Conservation (phyloP, 2,329 filamentous ascomycete species). For the Nothopassalora personata region DNA sequence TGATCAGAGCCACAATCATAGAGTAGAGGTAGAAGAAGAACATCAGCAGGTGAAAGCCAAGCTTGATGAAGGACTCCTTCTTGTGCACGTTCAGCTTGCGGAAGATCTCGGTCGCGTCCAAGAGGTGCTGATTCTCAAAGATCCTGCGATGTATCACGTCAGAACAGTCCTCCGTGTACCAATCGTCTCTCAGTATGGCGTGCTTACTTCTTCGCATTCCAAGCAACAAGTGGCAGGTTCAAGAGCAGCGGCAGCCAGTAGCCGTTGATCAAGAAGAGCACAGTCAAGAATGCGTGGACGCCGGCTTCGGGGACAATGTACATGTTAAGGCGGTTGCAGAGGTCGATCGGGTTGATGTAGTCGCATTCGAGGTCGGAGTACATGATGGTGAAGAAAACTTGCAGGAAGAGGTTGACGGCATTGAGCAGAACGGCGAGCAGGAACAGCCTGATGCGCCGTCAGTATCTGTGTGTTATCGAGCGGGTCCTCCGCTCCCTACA, state of each 20-base stretch:
- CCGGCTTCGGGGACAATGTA: constrained; percentile 99
- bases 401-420: constrained; percentile 98
- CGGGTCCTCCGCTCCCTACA: constrained; percentile 2
- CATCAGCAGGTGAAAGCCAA: constrained; percentile 97
- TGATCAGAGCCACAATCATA: constrained; percentile 76
- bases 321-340: constrained; percentile 99
- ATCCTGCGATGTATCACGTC: constrained; percentile 58
- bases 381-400: constrained; percentile 99
- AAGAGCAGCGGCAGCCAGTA: constrained; percentile 94
- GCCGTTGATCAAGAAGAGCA: constrained; percentile 95
- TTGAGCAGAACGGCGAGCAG: constrained; percentile 97
- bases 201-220: constrained; percentile 94
- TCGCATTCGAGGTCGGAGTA: constrained; percentile 99
- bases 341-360: constrained; percentile 99
- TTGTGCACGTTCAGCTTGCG: constrained; percentile 98
- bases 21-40: constrained; percentile 95
- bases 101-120: constrained; percentile 99
- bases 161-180: constrained; percentile 20
- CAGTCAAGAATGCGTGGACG: constrained; percentile 91
- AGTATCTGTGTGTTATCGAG: constrained; percentile 1
- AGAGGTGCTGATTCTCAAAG: constrained; percentile 89
- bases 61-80: constrained; percentile 99
- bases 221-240: constrained; percentile 85
- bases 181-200: not conserved
- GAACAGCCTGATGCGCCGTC: constrained; percentile 63